Conservation (phyloP, 2,329 filamentous ascomycete genomes). For the Colletotrichum lentis region DNA sequence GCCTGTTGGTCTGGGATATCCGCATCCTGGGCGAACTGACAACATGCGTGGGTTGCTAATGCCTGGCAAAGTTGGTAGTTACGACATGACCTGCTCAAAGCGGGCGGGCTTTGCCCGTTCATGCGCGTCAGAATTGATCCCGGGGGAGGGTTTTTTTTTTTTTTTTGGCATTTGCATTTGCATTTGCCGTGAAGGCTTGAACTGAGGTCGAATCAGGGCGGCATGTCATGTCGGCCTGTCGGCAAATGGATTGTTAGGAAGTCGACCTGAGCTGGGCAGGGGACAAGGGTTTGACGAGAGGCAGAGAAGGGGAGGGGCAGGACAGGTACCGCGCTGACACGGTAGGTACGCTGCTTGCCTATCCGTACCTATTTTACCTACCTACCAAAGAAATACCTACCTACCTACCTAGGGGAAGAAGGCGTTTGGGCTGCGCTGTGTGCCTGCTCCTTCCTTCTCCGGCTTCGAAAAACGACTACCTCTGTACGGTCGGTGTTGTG, state of each 20-base stretch:
- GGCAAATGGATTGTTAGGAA: neutral
- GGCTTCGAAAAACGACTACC: too few species aligned
- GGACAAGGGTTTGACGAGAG: neutral
- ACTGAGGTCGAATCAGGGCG: neutral
- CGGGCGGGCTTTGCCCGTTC: neutral
- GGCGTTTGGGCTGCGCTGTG: neutral
- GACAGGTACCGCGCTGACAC: neutral
- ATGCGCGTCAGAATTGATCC: neutral
- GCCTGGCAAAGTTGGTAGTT: neutral
- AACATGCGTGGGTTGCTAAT: neutral
- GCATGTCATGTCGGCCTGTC: neutral
- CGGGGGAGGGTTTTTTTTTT: too few species aligned
- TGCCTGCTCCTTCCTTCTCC: neutral
- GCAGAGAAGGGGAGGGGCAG: neutral
- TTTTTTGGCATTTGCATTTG: too few species aligned
- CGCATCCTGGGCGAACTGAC: neutral
- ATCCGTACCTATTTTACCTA: too few species aligned
- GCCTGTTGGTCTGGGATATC: neutral
- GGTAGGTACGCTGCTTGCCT: too few species aligned
- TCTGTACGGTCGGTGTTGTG: neutral
- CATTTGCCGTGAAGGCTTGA: neutral
- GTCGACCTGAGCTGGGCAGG: neutral
- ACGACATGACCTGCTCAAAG: neutral
- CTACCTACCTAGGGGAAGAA: neutral
- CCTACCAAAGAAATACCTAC: too few species aligned